Base-by-base conservation (phyloP, 371 early-diverging fungal species). In the Rhizopus delemar region DNA sequence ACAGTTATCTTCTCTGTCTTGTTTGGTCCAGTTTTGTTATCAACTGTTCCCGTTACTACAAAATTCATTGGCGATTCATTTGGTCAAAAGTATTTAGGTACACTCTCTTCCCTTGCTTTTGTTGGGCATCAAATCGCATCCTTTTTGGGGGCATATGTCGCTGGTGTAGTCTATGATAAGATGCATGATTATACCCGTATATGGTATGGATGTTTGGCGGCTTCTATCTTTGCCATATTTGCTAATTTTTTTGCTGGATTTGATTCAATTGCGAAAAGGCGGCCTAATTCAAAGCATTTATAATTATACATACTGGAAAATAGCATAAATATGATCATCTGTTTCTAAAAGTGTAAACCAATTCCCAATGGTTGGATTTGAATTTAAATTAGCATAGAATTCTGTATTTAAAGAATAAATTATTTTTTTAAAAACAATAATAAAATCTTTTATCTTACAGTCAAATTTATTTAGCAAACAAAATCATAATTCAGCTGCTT, bases 21-120 rank as follows among this genome's bases (percentile, higher is more conserved):
- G 29, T 73, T 83, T 63, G 85, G 85, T 5, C 83, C 83, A 60
- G 8, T 68, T 3, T 80, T 70, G 72, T 51, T 80, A 2, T 75
- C 76, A 0, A 80, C 78, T 0, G 74, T 80, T 9, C 81, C 81
- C 2, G 63, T 65, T 15, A 77, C 76, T 1, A 80, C 78, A 2
- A 59, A 60, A 34, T 69, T 74, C 39, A 43, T 79, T 8, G 69
- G 73, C 15, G 60, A 63, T 36, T 62, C 71, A 0, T 76, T 69
- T 63, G 80, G 80, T 0, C 69, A 74, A 13, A 61, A 65, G 15
- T 78, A 71, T 31, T 56, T 78, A 5, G 79, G 74, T 13, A 79
- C 80, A 12, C 57, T 78, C 5, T 61, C 67, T 38, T 55, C 54
- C 6, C 52, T 62, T 15, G 63, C 55, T 11, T 57, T 56, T 57